Evolutionary conservation across 2,329 filamentous ascomycete genomes (phyloP).

Genomic region (Phoma herbarum): DNA sequence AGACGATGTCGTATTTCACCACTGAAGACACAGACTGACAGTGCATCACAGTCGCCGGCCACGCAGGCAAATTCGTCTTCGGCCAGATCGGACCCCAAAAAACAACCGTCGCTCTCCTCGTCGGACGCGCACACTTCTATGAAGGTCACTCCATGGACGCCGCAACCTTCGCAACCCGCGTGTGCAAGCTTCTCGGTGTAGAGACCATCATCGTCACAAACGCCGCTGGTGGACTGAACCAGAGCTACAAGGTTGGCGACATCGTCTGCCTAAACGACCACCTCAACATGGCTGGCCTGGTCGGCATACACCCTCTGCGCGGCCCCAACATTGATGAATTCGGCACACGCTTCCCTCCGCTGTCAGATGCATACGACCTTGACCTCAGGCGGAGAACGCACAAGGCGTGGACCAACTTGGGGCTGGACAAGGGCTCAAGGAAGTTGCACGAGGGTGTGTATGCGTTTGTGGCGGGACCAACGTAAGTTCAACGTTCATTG

Average conservation of each 20-base stretch:
- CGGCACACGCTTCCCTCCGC: conserved; percentile 68
- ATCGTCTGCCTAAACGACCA: conserved; percentile 73
- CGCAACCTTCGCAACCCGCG: conserved; percentile 70
- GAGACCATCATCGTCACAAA: conserved; percentile 72
- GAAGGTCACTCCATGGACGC: conserved; percentile 71
- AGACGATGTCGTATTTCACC: not conserved
- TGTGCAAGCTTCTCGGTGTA: conserved; percentile 69
- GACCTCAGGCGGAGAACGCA: conserved; percentile 66
- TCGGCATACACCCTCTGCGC: conserved; percentile 68
- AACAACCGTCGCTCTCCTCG: conserved; percentile 68
- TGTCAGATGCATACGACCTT: conserved; percentile 73
- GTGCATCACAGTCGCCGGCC: conserved; percentile 59
- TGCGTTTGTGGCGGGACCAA: conserved; percentile 70
- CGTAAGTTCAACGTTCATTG: conserved; percentile 51
- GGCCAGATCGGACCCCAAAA: conserved; percentile 63
- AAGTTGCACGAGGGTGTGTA: conserved; percentile 71
- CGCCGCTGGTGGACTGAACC: conserved; percentile 71
- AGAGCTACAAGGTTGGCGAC: conserved; percentile 70
- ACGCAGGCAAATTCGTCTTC: conserved; percentile 72
- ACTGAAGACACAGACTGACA: not conserved
- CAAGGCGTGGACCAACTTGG: conserved; percentile 63
- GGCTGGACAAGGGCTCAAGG: conserved; percentile 57
- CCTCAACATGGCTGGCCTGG: conserved; percentile 69
- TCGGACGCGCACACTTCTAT: conserved; percentile 73
- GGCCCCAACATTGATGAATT: conserved; percentile 71